phyloP scores from a whole-genome alignment of 108 stramenopile genomes.

The Aurantiochytrium sp. region DNA sequence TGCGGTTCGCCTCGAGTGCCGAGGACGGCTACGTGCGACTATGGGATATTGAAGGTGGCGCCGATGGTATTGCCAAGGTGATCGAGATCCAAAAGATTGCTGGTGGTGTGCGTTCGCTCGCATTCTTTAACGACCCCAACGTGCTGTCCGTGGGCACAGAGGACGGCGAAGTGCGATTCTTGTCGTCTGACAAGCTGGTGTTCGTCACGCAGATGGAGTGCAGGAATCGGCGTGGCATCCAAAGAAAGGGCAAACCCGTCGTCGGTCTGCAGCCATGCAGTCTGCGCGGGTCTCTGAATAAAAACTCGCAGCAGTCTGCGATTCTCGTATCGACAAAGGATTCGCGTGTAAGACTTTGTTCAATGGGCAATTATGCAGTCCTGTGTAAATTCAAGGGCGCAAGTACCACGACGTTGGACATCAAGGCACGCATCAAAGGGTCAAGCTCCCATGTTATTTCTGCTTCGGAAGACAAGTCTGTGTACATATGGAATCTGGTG shows the following conservation, averaged over 20 bases:
- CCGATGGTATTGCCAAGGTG: neutral
- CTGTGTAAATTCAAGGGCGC: conserved; percentile 15
- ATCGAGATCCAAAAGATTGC: neutral
- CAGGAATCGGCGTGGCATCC: neutral
- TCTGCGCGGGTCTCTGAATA: neutral
- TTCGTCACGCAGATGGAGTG: neutral
- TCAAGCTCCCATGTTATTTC: neutral
- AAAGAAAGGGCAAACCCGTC: neutral
- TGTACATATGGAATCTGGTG: neutral
- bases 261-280: neutral
- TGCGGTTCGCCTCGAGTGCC: neutral
- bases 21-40: neutral
- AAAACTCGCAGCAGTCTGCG: neutral
- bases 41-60: neutral
- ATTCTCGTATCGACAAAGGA: conserved; percentile 1
- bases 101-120: neutral
- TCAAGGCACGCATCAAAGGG: neutral
- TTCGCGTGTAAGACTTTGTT: neutral
- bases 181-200: neutral
- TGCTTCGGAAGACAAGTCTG: neutral
- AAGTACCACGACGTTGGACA: neutral
- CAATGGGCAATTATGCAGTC: neutral
- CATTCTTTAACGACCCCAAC: neutral
- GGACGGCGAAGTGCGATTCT: neutral
- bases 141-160: neutral